Percentiles rank a stretch among this genome's conserved stretches.
Evolutionary conservation across 192 early-diverging fungal genomes (phyloP).

Genomic region (Physocladia obscura): DNA sequence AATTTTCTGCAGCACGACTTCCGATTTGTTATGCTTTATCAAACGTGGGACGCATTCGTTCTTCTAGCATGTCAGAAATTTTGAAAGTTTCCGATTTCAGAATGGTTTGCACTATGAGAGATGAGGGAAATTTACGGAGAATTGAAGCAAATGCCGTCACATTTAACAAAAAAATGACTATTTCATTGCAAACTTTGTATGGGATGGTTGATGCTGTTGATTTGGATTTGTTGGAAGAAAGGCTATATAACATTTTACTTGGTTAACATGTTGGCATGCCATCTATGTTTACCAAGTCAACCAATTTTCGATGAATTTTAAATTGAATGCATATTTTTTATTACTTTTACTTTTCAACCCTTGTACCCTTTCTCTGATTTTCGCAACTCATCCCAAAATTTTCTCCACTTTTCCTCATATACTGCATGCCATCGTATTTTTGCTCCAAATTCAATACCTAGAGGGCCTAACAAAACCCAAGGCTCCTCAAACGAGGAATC

Average conservation of each 20-base stretch:
- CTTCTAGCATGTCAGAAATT: not conserved
- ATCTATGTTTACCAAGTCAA: no score
- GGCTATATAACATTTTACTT: not conserved
- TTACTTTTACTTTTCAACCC: no score
- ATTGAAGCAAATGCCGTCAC: constrained; percentile 2
- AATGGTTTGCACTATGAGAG: not conserved
- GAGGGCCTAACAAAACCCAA: not conserved
- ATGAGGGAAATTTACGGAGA: not conserved
- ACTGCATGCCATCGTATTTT: not conserved
- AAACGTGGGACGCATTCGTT: constrained; percentile 1
- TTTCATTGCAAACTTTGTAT: not conserved
- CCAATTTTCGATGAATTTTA: no score
- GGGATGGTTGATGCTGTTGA: constrained; percentile 1
- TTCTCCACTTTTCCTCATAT: not conserved
- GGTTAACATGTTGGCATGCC: no score
- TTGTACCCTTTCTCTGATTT: no score
- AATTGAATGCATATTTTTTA: no score
- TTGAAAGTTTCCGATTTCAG: not conserved
- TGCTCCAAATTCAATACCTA: constrained; percentile 7
- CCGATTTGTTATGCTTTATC: not conserved
- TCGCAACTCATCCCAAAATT: not conserved
- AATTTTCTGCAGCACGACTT: not conserved
- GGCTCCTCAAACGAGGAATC: not conserved
- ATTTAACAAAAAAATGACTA: not conserved
- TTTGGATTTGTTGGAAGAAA: not conserved